phyloP scores from a whole-genome alignment of 2,329 filamentous ascomycete genomes.

The Penicillium sp. region DNA sequence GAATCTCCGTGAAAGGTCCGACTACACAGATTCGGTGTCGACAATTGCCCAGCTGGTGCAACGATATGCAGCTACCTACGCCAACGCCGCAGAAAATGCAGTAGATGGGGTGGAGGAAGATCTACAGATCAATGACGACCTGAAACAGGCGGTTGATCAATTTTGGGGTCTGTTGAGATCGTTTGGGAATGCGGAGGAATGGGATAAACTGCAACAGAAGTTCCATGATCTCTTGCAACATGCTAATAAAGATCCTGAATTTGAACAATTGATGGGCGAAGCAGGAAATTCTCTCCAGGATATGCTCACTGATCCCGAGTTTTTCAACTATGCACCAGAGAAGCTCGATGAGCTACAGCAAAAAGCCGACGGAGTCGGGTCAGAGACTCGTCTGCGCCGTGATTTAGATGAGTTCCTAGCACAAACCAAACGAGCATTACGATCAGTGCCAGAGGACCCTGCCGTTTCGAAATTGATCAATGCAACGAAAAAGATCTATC shows the following conservation, averaged over 20 bases:
- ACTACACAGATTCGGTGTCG: conserved; percentile 86
- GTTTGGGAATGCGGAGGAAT: conserved; percentile 74
- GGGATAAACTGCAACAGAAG: conserved; percentile 72
- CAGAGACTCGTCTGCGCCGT: conserved; percentile 68
- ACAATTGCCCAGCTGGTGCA: conserved; percentile 75
- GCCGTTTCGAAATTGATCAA: conserved; percentile 71
- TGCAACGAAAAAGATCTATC: conserved; percentile 69
- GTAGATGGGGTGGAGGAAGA: conserved; percentile 70
- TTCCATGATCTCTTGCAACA: conserved; percentile 75
- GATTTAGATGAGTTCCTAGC: conserved; percentile 74
- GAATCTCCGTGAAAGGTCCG: conserved; percentile 73
- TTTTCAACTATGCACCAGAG: conserved; percentile 76
- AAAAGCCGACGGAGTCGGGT: conserved; percentile 62
- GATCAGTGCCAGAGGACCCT: conserved; percentile 71
- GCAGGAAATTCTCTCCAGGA: conserved; percentile 75
- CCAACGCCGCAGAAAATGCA: conserved; percentile 70
- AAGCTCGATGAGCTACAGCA: conserved; percentile 64
- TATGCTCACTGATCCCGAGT: conserved; percentile 82
- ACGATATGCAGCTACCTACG: conserved; percentile 78
- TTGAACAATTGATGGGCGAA: conserved; percentile 76
- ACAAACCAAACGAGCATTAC: conserved; percentile 69
- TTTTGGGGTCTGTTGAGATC: conserved; percentile 81
- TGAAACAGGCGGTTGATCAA: conserved; percentile 75
- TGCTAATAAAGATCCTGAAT: conserved; percentile 76
- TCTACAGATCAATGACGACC: conserved; percentile 71